Conservation (phyloP, 73 alveolate genomes). For the Tetrahymena malaccensis region DNA sequence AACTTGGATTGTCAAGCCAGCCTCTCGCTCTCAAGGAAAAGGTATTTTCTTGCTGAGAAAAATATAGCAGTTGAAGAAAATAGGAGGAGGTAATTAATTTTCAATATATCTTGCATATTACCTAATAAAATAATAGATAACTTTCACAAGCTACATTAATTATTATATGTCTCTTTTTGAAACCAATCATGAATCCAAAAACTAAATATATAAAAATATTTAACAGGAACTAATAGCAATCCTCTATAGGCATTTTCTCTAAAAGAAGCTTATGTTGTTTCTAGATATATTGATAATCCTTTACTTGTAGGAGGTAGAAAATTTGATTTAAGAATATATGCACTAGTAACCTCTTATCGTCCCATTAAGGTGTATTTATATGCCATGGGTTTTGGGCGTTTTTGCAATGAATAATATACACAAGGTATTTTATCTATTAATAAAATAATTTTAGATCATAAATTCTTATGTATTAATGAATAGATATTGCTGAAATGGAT, state of each 20-base stretch:
- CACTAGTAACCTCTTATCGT: conserved; percentile 69
- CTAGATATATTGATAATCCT: conserved; percentile 85
- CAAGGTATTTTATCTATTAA: background rate
- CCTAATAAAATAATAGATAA: background rate
- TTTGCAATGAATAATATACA: conserved; percentile 50
- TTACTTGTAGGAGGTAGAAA: conserved; percentile 94
- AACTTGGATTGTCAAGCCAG: conserved; percentile 98
- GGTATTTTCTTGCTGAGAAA: conserved; percentile 97
- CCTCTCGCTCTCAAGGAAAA: conserved; percentile 95
- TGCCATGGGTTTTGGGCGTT: conserved; percentile 76
- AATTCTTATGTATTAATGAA: background rate
- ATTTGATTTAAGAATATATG: conserved; percentile 91
- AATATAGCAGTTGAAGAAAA: conserved; percentile 58
- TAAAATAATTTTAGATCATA: background rate
- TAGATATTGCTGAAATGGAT: conserved; percentile 86
- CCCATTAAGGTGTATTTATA: conserved; percentile 75
- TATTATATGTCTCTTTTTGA: background rate
- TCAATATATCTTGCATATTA: background rate
- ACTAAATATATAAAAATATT: conserved; percentile 56
- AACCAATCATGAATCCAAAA: background rate
- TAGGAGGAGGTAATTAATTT: conserved; percentile 15
- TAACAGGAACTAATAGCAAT: conserved; percentile 89
- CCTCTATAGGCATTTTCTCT: conserved; percentile 73
- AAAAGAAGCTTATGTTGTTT: conserved; percentile 66
- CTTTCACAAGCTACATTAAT: too few relatives aligned